A percentile compares a stretch with the other conserved stretches of the same genome.
These are phyloP conservation scores for Phialemoniopsis sp. DNA, from an alignment of 2,329 filamentous ascomycete species.

Conservation along the genomic window DNA sequence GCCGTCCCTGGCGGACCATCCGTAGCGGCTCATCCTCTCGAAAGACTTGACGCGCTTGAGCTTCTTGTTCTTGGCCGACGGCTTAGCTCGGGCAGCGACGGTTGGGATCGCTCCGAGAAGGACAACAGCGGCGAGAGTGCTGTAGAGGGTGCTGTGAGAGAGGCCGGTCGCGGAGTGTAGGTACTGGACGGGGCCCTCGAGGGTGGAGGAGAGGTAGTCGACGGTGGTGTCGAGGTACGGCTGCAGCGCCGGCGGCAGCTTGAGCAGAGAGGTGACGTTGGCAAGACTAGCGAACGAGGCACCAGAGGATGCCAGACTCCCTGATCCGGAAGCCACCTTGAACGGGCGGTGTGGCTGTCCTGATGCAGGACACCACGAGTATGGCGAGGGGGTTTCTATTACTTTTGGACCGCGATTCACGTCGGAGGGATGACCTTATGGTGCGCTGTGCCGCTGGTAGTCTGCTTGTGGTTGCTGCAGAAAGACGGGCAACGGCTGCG, in stretches of 20 bases:
- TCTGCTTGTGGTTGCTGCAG: constrained; percentile 7
- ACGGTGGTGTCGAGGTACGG: constrained; percentile 55
- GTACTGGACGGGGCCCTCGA: constrained; percentile 46
- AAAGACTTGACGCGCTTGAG: constrained; percentile 10
- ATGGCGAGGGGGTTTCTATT: neutral
- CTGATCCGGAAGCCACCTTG: constrained; percentile 61
- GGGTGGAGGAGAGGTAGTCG: constrained; percentile 42
- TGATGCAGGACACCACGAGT: constrained; percentile 28
- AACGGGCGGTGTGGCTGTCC: constrained; percentile 31
- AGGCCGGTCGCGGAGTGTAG: constrained; percentile 45
- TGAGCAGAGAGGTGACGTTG: constrained; percentile 41
- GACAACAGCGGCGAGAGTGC: constrained; percentile 41
- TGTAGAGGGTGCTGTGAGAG: constrained; percentile 44
- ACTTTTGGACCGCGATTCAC: too few relatives aligned
- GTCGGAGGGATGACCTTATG: too few relatives aligned
- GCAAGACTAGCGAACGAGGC: constrained; percentile 45
- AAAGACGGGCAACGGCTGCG: constrained; percentile 1
- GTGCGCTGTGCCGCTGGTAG: constrained; percentile 4
- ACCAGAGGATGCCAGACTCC: constrained; percentile 57
- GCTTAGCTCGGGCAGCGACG: constrained; percentile 11
- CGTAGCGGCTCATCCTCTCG: constrained; percentile 46
- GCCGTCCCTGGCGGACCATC: constrained; percentile 37
- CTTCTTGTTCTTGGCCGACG: constrained; percentile 10
- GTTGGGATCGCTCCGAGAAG: constrained; percentile 42
- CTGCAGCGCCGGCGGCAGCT: constrained; percentile 41